Conservation (phyloP, 768 basidiomycete genomes). For the Lactifluus rugatus region DNA sequence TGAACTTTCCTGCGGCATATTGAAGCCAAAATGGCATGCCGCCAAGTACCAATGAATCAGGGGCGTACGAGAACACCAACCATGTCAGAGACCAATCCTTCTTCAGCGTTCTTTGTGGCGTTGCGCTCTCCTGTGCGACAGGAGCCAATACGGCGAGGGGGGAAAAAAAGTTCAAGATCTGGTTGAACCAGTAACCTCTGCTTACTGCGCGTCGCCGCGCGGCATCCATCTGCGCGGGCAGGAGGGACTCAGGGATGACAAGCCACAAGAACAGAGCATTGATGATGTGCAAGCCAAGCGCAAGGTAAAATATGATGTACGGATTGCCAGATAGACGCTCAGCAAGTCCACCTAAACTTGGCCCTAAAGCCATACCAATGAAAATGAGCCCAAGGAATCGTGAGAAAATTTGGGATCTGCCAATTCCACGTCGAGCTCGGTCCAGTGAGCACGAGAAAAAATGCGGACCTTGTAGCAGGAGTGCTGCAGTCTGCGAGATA, state of each 20-base stretch:
- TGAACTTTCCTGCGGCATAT: constrained; percentile 7
- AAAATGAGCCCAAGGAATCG: constrained; percentile 58
- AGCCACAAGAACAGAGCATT: constrained; percentile 44
- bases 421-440: neutral
- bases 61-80: constrained; percentile 44
- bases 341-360: constrained; percentile 57
- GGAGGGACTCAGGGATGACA: constrained; percentile 72
- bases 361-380: constrained; percentile 69
- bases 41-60: constrained; percentile 18
- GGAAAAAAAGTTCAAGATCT: constrained; percentile 51
- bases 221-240: constrained; percentile 30
- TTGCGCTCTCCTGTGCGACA: constrained; percentile 22
- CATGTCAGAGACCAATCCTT: constrained; percentile 61
- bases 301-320: constrained; percentile 65
- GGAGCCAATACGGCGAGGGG: constrained; percentile 65
- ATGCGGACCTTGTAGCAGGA: constrained; percentile 27
- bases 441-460: neutral
- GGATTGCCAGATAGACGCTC: constrained; percentile 45
- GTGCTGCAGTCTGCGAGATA: constrained; percentile 63
- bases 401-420: constrained; percentile 57
- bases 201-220: constrained; percentile 18
- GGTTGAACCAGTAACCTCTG: constrained; percentile 29
- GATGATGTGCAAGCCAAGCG: constrained; percentile 39
- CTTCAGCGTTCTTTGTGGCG: constrained; percentile 32
- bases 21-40: constrained; percentile 20